Percentiles rank a stretch among this genome's conserved stretches.
phyloP scores from a whole-genome alignment of 108 stramenopile genomes.

The Cyclotella baltica region DNA sequence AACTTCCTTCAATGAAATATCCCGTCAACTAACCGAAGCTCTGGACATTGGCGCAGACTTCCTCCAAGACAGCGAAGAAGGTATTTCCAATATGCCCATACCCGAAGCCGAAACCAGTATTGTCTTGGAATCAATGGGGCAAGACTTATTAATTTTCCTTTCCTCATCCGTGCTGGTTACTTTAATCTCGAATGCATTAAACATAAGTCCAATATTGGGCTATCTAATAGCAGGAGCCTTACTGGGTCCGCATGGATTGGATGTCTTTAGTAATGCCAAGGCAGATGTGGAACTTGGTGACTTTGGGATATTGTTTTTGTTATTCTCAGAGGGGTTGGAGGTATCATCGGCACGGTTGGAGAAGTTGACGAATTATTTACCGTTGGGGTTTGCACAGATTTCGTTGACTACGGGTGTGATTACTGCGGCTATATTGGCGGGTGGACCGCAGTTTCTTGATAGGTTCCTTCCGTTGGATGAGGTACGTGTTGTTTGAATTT shows the following conservation, averaged over 20 bases:
- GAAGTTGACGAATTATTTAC: constrained; percentile 60
- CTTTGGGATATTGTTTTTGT: constrained; percentile 82
- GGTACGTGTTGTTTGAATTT: neutral
- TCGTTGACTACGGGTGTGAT: constrained; percentile 60
- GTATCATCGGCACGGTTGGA: constrained; percentile 58
- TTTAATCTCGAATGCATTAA: constrained; percentile 41
- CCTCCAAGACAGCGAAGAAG: constrained; percentile 29
- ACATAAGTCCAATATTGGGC: constrained; percentile 72
- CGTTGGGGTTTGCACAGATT: constrained; percentile 72
- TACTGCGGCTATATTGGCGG: constrained; percentile 50
- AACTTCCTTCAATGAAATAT: constrained; percentile 25
- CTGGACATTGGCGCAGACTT: constrained; percentile 40
- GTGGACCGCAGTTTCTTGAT: constrained; percentile 46
- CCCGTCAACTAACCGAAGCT: constrained; percentile 29
- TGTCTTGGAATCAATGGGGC: constrained; percentile 64
- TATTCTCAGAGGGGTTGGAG: constrained; percentile 79
- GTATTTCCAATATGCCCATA: constrained; percentile 20
- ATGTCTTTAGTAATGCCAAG: constrained; percentile 67
- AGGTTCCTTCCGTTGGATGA: constrained; percentile 48
- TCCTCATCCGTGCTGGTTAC: constrained; percentile 69
- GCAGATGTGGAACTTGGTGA: constrained; percentile 79
- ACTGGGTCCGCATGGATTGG: constrained; percentile 70
- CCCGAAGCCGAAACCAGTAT: constrained; percentile 57
- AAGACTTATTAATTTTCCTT: constrained; percentile 72
- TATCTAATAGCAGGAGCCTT: constrained; percentile 66